Base-by-base conservation (phyloP, 805 yeast genomes). In the Lipomyces chichibuensis region DNA sequence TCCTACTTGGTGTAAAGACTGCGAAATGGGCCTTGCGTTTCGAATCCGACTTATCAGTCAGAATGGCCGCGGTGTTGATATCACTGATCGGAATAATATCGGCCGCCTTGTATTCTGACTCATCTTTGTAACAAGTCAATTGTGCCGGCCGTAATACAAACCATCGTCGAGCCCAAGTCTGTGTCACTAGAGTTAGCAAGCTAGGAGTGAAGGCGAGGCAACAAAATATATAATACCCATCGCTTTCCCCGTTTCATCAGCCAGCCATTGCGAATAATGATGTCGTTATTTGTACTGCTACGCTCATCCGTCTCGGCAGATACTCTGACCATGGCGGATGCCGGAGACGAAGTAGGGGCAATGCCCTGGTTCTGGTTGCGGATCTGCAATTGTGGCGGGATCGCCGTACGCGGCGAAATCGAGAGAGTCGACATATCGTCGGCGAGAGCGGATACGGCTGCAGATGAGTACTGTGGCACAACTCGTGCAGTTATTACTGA, bases 101-200 rank as follows among this genome's bases (percentile, higher is more conserved):
- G 59, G 72, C 70, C 5, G 76, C 77, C 69, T 77, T 74, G 67
- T 78, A 77, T 61, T 77, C 80, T 32, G 68, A 56, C 35, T 77
- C 79, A 59, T 77, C 79, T 64, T 77, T 77, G 68, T 77, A 77
- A 62, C 70, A 75, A 1, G 78, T 66, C 29, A 77, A 71, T 63
- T 73, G 77, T 43, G 70, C 64, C 5, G 72, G 74, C n/a, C 80
- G 67, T 13, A 78, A 70, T 6, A 77, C 80, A 43, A 76, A 77
- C 80, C 80, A 77, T n/a, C 77, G 73, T 20, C 75, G 67, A 54
- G 65, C 71, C 80, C 80, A 77, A 25, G 68, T 69, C 68, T 70
- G 57, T 32, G 69, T 59, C 3, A 32, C 13, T 37, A 54, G 37
- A 17, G 33, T 33, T 29, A 20, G 60, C 37, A 39, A 13, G 49